These are phyloP conservation scores for Arthroderma sp. DNA, from an alignment of 2,329 filamentous ascomycete genomes.

Conservation along the genomic window DNA sequence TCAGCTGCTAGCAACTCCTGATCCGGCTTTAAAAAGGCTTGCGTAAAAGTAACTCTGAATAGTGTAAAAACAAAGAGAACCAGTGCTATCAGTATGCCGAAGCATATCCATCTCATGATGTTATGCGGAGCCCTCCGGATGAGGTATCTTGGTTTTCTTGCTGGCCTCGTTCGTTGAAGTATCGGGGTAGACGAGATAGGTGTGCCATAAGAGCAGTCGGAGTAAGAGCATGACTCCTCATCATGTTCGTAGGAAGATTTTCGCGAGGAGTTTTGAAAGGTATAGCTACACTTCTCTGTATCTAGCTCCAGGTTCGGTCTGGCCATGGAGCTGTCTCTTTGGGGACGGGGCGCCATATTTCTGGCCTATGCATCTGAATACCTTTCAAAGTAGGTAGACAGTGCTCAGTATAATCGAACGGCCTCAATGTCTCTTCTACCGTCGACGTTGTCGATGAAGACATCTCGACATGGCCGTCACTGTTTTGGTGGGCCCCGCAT, in stretches of 20 bases:
- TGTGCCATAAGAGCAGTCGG: slow-evolving; percentile 42
- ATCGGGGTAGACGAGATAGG: slow-evolving; percentile 28
- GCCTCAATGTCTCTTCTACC: too few species aligned
- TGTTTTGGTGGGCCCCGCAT: too few species aligned
- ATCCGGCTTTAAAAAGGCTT: slow-evolving; percentile 27
- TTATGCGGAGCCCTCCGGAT: slow-evolving; percentile 56
- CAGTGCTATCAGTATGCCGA: slow-evolving; percentile 55
- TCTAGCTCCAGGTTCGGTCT: too few species aligned
- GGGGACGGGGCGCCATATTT: too few species aligned
- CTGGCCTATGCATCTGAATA: too few species aligned
- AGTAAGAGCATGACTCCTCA: slow-evolving; percentile 28
- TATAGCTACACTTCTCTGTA: too few species aligned
- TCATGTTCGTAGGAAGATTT: slow-evolving; percentile 16
- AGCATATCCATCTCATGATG: slow-evolving; percentile 64
- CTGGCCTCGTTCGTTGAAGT: slow-evolving; percentile 21
- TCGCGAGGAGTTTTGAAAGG: too few species aligned
- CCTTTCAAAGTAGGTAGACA: too few species aligned
- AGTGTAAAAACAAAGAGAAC: slow-evolving; percentile 65
- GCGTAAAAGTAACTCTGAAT: slow-evolving; percentile 55
- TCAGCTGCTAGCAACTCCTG: not conserved
- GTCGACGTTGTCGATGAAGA: too few species aligned
- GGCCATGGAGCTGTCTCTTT: too few species aligned
- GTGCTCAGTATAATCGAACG: too few species aligned
- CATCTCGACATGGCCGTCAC: too few species aligned
- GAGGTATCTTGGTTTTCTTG: slow-evolving; percentile 21